Conservation (phyloP, 179 eudicot genomes). For the Carnegiea gigantea region DNA sequence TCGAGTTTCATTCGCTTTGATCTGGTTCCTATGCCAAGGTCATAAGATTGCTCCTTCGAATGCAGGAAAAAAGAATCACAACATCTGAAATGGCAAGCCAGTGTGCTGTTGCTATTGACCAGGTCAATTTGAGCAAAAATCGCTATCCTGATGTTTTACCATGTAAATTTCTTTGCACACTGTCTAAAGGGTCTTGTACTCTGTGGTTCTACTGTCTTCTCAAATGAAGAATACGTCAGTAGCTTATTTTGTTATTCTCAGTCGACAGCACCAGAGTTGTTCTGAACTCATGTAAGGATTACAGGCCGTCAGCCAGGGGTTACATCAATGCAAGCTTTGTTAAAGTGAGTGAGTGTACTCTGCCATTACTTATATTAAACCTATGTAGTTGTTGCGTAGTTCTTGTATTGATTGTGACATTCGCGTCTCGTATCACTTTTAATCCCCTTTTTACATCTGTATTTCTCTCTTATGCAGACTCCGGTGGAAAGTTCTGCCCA, state of each 20-base stretch:
- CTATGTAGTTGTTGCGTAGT: not conserved
- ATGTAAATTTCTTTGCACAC: slow-evolving; percentile 44
- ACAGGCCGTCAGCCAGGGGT: slow-evolving; percentile 68
- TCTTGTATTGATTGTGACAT: not conserved
- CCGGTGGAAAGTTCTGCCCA: slow-evolving; percentile 56
- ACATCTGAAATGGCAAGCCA: slow-evolving; percentile 49
- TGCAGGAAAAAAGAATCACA: slow-evolving; percentile 62
- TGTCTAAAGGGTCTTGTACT: not conserved
- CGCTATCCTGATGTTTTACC: slow-evolving; percentile 87
- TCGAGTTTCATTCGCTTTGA: not conserved
- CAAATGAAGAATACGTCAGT: not conserved
- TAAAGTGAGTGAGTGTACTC: slow-evolving; percentile 36
- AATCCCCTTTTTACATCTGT: slow-evolving; percentile 16
- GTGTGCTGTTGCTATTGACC: slow-evolving; percentile 68
- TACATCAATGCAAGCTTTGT: slow-evolving; percentile 91
- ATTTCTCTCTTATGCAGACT: slow-evolving; percentile 47
- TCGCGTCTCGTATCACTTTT: not conserved
- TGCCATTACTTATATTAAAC: not conserved
- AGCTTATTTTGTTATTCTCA: slow-evolving; percentile 31
- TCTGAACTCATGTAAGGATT: slow-evolving; percentile 66
- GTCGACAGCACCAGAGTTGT: slow-evolving; percentile 79
- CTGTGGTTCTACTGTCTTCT: not conserved
- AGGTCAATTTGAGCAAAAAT: slow-evolving; percentile 63
- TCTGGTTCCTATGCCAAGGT: not conserved
- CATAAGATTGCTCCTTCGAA: not conserved